Percentiles rank a stretch among this genome's conserved stretches.
Evolutionary conservation across 805 yeast species (phyloP).

Genomic region (Candida awuae): DNA sequence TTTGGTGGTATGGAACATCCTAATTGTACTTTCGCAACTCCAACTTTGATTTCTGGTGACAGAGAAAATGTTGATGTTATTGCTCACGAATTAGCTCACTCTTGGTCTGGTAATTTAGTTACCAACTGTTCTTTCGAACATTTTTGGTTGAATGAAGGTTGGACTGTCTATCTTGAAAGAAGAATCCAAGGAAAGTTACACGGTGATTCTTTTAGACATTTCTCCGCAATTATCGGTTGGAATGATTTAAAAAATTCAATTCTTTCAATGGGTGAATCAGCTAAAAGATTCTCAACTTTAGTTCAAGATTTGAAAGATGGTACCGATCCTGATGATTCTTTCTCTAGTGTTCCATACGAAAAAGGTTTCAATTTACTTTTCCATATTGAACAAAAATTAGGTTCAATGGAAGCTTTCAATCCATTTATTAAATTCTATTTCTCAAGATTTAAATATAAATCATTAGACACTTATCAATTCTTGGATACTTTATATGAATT

Average conservation of each 20-base stretch:
- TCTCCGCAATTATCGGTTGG: conserved; percentile 86
- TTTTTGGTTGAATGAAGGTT: conserved; percentile 92
- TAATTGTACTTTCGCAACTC: conserved; percentile 83
- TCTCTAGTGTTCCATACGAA: conserved; percentile 83
- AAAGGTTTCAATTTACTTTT: conserved; percentile 78
- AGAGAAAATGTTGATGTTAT: conserved; percentile 80
- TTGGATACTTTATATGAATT: conserved; percentile 66
- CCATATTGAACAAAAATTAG: conserved; percentile 61
- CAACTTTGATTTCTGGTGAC: conserved; percentile 79
- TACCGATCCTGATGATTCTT: conserved; percentile 83
- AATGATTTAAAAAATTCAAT: conserved; percentile 64
- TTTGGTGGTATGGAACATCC: conserved; percentile 97
- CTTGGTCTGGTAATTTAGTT: conserved; percentile 88
- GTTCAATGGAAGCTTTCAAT: conserved; percentile 69
- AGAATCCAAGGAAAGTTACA: conserved; percentile 71
- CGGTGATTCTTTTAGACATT: conserved; percentile 72
- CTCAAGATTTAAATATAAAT: conserved; percentile 53
- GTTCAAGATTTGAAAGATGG: conserved; percentile 64
- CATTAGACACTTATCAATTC: conserved; percentile 78
- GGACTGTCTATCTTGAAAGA: conserved; percentile 90
- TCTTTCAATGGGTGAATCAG: conserved; percentile 50
- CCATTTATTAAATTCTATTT: conserved; percentile 77
- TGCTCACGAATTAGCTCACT: conserved; percentile 89
- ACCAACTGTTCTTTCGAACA: conserved; percentile 91
- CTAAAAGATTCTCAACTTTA: conserved; percentile 48